These are phyloP conservation scores for Pilobolus umbonatus DNA, from an alignment of 192 early-diverging fungal species.

Conservation along the genomic window DNA sequence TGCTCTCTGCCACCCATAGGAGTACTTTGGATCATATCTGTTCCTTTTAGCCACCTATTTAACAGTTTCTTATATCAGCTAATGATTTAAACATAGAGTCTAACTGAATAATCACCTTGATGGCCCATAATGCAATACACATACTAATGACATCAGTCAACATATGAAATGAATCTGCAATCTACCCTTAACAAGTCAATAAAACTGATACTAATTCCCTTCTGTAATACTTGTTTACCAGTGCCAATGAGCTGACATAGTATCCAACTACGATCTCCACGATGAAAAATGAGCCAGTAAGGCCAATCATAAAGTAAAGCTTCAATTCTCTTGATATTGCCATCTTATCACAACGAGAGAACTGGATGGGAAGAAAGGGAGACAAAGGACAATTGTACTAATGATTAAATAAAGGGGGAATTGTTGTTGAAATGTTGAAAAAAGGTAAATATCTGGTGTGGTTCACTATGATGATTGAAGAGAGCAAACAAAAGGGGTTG, in stretches of 20 bases:
- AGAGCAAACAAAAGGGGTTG: no score
- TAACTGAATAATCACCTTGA: conserved; percentile 35
- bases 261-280: conserved; percentile 80
- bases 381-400: neutral
- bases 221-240: conserved; percentile 31
- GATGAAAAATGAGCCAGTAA: conserved; percentile 71
- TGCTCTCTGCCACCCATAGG: conserved; percentile 89
- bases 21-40: conserved; percentile 56
- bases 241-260: conserved; percentile 67
- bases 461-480: no score
- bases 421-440: no score
- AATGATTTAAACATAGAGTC: conserved; percentile 6
- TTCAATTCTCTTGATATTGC: neutral
- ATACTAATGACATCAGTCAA: conserved; percentile 75
- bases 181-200: conserved; percentile 4
- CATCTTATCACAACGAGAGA: neutral
- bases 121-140: conserved; percentile 78
- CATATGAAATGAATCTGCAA: conserved; percentile 95
- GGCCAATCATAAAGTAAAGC: conserved; percentile 36
- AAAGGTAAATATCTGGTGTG: no score
- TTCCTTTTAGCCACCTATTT: conserved; percentile 57
- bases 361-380: neutral
- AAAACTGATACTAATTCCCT: neutral
- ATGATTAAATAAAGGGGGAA: no score
- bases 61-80: neutral